Evolutionary conservation across 2,329 filamentous ascomycete genomes (phyloP), one percentile per base, ranked within the genome.

Genomic region (Teratosphaeria destructans): DNA sequence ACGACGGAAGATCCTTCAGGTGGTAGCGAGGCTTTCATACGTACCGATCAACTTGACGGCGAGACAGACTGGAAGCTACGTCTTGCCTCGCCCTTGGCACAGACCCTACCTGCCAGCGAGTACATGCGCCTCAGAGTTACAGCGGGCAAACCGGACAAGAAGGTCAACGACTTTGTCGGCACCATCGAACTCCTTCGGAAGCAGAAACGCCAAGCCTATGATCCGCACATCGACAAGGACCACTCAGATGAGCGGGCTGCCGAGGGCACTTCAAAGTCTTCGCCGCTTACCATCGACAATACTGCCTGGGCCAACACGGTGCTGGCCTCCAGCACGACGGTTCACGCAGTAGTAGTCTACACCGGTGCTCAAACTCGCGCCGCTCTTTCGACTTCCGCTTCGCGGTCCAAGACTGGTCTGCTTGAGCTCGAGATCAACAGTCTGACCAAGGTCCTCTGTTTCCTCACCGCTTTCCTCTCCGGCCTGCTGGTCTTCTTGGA

Each of bases 291-390:
- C 1, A 96, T 99, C 63, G 94, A 99, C 74, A 96, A 99, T 70
- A 97, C 94, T 7, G 94, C 95, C 10, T 99, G 95, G 94, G 93
- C 93, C 19, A 99, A 97, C 71, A 99, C 94, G 0, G 89, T 99
- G 27, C 88, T 99, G 61, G 94, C 94, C 1, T 97, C 93, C 1
- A 94, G 92, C 71, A 93, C 89, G 1, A 89, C 84, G 3, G 94
- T 94, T 0, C 80, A 96, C 60, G 93, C 92, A 2, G 90, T 92
- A 1, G 89, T 99, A 56, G 81, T 99, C 62, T 99, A 99, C 73
- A 97, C 94, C 3, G 95, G 94, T 0, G 86, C 90, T 0, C 90
- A 99, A 73, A 99, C 94, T 1, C 85, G 95, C 60, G 95, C 95
- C 29, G 92, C 94, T 5, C 80, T 99, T 37, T 97, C 94, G 0